Percentiles rank a stretch among this genome's conserved stretches.
phyloP scores from a whole-genome alignment of 805 yeast species.

The Saturnispora saitoi region DNA sequence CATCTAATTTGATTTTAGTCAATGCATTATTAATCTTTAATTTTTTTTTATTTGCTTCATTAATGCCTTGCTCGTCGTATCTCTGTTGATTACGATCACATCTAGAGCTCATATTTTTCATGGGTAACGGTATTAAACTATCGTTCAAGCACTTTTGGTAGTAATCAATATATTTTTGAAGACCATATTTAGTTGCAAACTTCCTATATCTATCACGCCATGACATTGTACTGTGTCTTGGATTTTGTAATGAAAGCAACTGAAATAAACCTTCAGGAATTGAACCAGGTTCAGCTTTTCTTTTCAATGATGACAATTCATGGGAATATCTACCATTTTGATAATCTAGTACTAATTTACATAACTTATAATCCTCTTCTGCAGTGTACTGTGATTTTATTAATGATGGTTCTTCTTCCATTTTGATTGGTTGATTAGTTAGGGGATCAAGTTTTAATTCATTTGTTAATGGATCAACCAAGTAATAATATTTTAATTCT shows the following conservation, averaged over 20 bases:
- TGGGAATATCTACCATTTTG: constrained; percentile 15
- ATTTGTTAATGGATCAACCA: constrained; percentile 37
- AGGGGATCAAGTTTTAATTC: constrained; percentile 33
- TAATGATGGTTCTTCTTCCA: constrained; percentile 38
- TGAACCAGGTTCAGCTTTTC: constrained; percentile 18
- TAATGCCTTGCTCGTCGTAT: constrained; percentile 2
- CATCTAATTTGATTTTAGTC: constrained; percentile 2
- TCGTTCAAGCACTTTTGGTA: constrained; percentile 36
- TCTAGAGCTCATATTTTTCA: constrained; percentile 48
- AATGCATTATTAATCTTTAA: constrained; percentile 6
- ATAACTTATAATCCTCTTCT: constrained; percentile 56
- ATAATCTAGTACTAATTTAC: constrained; percentile 28
- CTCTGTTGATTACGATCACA: constrained; percentile 24
- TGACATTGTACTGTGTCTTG: constrained; percentile 57
- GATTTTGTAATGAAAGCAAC: constrained; percentile 30
- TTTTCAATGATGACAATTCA: constrained; percentile 7
- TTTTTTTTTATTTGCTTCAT: constrained; percentile 1
- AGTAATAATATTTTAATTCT: constrained; percentile 39
- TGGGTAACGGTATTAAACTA: constrained; percentile 41
- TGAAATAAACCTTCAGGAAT: constrained; percentile 34
- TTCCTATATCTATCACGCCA: constrained; percentile 80
- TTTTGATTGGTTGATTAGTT: constrained; percentile 33
- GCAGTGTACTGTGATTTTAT: constrained; percentile 60
- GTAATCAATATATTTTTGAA: constrained; percentile 45
- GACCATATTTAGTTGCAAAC: constrained; percentile 55